Conservation (phyloP, 306 rosid species). For the Ammopiptanthus mongolicus region DNA sequence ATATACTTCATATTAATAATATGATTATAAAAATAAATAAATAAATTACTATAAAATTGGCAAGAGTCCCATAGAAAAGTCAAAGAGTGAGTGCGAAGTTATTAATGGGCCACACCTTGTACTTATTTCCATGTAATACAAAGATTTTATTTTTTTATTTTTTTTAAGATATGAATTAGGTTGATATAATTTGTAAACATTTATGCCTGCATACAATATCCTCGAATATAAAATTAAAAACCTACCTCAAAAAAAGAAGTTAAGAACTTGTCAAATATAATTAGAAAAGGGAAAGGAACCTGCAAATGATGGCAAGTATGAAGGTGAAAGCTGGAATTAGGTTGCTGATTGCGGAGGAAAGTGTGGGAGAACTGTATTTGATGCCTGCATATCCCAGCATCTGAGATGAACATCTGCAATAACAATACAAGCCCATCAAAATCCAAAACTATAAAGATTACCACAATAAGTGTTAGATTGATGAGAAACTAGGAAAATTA, state of each 20-base stretch:
- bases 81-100: too few relatives aligned
- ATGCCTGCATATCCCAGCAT: conserved; percentile 78
- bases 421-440: background rate
- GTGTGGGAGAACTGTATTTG: conserved; percentile 74
- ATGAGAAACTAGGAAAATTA: background rate
- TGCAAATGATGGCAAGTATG: conserved; percentile 72
- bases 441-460: background rate
- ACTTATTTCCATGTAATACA: too few relatives aligned
- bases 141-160: too few relatives aligned
- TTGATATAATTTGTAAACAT: background rate
- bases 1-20: too few relatives aligned
- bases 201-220: background rate
- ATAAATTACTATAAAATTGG: too few relatives aligned
- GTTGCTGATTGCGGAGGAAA: conserved; percentile 82
- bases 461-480: background rate
- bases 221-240: background rate
- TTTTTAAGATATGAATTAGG: too few relatives aligned
- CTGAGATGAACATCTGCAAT: conserved; percentile 65
- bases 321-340: conserved; percentile 84
- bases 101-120: too few relatives aligned
- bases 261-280: background rate
- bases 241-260: background rate
- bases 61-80: too few relatives aligned
- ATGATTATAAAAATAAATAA: too few relatives aligned
- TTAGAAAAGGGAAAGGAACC: conserved; percentile 32